These are phyloP conservation scores for Kodamaea sp. DNA, from an alignment of 1,139 yeast species.

Conservation along the genomic window DNA sequence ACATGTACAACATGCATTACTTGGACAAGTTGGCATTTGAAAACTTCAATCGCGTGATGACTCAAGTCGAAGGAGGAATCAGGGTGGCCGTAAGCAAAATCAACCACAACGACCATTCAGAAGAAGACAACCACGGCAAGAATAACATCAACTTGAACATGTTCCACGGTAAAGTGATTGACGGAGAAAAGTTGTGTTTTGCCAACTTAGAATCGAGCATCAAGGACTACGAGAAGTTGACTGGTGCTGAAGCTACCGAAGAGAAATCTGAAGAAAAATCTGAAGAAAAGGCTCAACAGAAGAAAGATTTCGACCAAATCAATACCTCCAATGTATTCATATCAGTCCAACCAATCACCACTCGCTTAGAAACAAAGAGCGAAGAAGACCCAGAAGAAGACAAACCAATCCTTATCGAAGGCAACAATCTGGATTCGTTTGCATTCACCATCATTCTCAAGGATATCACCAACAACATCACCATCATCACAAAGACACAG, in stretches of 20 bases:
- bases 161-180: conserved; percentile 74
- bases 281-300: conserved; percentile 17
- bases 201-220: conserved; percentile 83
- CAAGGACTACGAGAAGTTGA: conserved; percentile 41
- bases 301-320: conserved; percentile 19
- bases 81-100: conserved; percentile 56
- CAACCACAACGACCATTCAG: conserved; percentile 38
- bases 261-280: conserved; percentile 24
- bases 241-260: conserved; percentile 25
- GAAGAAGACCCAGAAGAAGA: conserved; percentile 23
- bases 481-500: conserved; percentile 77
- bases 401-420: conserved; percentile 44
- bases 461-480: conserved; percentile 77
- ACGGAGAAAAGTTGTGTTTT: conserved; percentile 85
- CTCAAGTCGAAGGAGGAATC: conserved; percentile 90
- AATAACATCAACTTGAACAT: conserved; percentile 56
- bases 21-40: conserved; percentile 64
- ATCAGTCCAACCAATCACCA: conserved; percentile 71
- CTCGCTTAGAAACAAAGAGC: conserved; percentile 15
- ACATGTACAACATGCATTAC: conserved; percentile 68
- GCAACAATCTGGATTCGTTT: conserved; percentile 37
- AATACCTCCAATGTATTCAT: conserved; percentile 70
- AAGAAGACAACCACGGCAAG: not conserved
- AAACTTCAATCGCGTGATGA: conserved; percentile 81
- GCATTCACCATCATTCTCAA: conserved; percentile 71